phyloP scores from a whole-genome alignment of 805 yeast species.

The Yarrowia sp. region DNA sequence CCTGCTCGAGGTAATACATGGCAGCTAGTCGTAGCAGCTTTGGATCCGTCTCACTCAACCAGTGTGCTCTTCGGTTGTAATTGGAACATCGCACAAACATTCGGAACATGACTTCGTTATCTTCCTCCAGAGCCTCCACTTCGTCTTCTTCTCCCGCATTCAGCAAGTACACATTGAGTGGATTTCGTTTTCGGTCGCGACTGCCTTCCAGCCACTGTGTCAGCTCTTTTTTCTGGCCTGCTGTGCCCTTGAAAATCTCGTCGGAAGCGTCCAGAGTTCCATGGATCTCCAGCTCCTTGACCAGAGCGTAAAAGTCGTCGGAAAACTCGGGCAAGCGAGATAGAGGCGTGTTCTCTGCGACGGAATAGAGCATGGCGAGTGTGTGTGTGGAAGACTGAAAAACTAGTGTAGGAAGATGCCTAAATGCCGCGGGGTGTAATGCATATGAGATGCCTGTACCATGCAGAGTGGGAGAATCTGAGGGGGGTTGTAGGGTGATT shows the following conservation, averaged over 20 bases:
- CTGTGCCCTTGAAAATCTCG: constrained; percentile 17
- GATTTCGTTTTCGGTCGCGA: background rate
- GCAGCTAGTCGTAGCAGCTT: constrained; percentile 2
- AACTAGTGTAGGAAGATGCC: background rate
- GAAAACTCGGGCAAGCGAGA: constrained; percentile 9
- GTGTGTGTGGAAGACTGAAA: background rate
- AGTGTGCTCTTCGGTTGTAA: background rate
- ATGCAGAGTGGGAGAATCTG: background rate
- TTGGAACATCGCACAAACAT: constrained; percentile 16
- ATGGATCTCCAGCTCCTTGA: constrained; percentile 1
- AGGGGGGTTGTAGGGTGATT: background rate
- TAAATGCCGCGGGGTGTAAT: constrained; percentile 21
- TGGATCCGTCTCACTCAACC: constrained; percentile 1
- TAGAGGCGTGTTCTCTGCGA: constrained; percentile 1
- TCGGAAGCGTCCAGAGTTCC: background rate
- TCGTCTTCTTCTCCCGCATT: background rate
- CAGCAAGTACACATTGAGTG: background rate
- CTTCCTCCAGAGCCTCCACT: constrained; percentile 7
- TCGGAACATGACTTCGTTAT: constrained; percentile 1
- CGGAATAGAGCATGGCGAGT: background rate
- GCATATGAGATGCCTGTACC: background rate
- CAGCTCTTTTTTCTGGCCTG: background rate
- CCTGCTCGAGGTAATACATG: constrained; percentile 5
- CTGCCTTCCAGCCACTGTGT: background rate
- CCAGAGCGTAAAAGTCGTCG: constrained; percentile 7